Evolutionary conservation across 257 asterid species (phyloP).

Genomic region (Ehretia macrophylla): DNA sequence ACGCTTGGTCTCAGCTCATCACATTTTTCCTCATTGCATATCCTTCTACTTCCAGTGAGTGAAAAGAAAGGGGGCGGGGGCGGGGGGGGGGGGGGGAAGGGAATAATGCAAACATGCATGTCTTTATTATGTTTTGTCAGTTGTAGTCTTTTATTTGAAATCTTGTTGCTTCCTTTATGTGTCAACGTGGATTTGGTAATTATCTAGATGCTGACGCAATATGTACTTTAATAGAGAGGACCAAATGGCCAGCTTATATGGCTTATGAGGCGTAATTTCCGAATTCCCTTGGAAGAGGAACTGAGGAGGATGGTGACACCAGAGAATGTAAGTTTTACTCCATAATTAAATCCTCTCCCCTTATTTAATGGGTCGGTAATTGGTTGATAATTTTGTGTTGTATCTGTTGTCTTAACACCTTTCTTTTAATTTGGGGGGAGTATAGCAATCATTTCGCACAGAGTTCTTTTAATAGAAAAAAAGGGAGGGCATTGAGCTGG

Average conservation of each 20-base stretch:
- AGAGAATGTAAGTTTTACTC: slow-evolving; percentile 62
- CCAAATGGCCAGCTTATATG: slow-evolving; percentile 67
- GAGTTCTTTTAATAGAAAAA: too few species aligned
- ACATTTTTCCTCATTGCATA: neutral
- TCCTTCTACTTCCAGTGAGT: neutral
- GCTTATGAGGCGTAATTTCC: slow-evolving; percentile 85
- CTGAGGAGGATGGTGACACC: slow-evolving; percentile 97
- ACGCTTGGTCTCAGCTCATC: neutral
- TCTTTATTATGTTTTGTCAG: slow-evolving; percentile 7
- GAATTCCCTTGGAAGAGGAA: slow-evolving; percentile 94
- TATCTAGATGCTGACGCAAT: neutral
- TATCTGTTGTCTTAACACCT: too few species aligned
- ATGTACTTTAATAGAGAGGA: slow-evolving; percentile 49
- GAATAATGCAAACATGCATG: neutral
- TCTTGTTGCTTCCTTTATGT: slow-evolving; percentile 1
- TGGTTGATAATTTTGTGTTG: neutral
- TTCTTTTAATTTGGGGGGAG: too few species aligned
- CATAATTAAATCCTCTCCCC: slow-evolving; percentile 3
- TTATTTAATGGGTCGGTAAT: neutral
- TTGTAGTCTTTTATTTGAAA: neutral
- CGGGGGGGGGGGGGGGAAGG: neutral
- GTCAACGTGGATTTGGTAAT: neutral
- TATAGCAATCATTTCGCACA: too few species aligned
- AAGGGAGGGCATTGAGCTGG: too few species aligned
- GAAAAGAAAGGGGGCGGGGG: too few species aligned